These are phyloP conservation scores for Acacia crassicarpa DNA, from an alignment of 306 rosid genomes.

Conservation along the genomic window DNA sequence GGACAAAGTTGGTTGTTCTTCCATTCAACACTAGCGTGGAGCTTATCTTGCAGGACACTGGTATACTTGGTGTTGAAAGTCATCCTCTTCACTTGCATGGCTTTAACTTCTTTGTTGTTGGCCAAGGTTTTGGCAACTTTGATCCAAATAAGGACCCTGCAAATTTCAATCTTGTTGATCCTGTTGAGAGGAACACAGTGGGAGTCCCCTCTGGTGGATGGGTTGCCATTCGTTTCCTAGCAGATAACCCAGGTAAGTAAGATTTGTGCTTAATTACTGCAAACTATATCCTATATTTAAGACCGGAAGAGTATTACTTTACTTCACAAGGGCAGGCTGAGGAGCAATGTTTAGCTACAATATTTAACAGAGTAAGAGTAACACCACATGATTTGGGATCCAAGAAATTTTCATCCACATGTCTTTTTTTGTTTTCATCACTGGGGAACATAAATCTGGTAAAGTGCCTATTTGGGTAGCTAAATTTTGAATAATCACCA, in stretches of 20 bases:
- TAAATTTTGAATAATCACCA: background rate
- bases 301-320: no score
- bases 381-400: no score
- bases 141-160: conserved; percentile 38
- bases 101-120: conserved; percentile 53
- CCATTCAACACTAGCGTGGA: conserved; percentile 45
- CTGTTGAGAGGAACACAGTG: conserved; percentile 48
- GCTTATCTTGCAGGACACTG: conserved; percentile 50
- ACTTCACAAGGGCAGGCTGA: background rate
- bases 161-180: conserved; percentile 49
- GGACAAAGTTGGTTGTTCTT: conserved; percentile 45
- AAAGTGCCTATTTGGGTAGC: background rate
- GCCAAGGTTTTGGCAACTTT: conserved; percentile 56
- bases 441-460: background rate
- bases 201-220: conserved; percentile 57
- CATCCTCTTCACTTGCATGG: conserved; percentile 64
- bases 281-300: no score
- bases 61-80: conserved; percentile 43
- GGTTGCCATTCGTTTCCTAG: conserved; percentile 48
- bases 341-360: background rate
- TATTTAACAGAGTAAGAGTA: no score
- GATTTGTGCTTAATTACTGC: background rate
- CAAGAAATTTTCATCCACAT: no score
- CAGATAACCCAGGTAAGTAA: conserved; percentile 55
- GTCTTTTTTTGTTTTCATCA: no score